These are phyloP conservation scores for Liquidambar formosana DNA, from an alignment of 164 flowering plant genomes.

Conservation along the genomic window DNA sequence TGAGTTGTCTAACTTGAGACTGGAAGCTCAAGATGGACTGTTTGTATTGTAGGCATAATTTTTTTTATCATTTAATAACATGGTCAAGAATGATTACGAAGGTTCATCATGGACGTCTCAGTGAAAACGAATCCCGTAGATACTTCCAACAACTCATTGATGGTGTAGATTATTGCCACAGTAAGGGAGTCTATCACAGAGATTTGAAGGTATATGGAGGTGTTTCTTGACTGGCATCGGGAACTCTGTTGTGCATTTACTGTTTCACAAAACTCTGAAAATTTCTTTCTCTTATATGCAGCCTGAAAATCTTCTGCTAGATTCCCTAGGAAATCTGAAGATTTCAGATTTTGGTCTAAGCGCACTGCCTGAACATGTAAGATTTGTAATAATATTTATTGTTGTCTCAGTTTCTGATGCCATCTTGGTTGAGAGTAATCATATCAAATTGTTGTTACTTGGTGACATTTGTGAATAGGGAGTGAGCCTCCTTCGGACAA, in stretches of 20 bases:
- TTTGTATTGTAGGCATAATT: not conserved
- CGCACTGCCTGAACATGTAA: slow-evolving; percentile 81
- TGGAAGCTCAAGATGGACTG: not conserved
- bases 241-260: slow-evolving; percentile 8
- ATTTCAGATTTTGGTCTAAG: slow-evolving; percentile 99
- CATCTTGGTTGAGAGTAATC: slow-evolving; percentile 1
- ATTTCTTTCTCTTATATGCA: slow-evolving; percentile 30
- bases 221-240: slow-evolving; percentile 26
- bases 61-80: not conserved
- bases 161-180: slow-evolving; percentile 96
- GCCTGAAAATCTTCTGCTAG: slow-evolving; percentile 98
- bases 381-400: slow-evolving; percentile 5
- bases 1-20: slow-evolving; percentile 42
- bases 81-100: slow-evolving; percentile 24
- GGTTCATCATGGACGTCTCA: slow-evolving; percentile 88
- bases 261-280: slow-evolving; percentile 19
- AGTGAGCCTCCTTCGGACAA: slow-evolving; percentile 78
- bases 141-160: slow-evolving; percentile 98
- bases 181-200: slow-evolving; percentile 95
- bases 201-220: slow-evolving; percentile 99
- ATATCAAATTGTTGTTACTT: not conserved
- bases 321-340: slow-evolving; percentile 87
- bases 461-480: slow-evolving; percentile 55
- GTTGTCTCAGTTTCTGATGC: not conserved
- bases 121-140: slow-evolving; percentile 81